Conservation (phyloP, 140 eudicot genomes). For the Senecio squalidus region DNA sequence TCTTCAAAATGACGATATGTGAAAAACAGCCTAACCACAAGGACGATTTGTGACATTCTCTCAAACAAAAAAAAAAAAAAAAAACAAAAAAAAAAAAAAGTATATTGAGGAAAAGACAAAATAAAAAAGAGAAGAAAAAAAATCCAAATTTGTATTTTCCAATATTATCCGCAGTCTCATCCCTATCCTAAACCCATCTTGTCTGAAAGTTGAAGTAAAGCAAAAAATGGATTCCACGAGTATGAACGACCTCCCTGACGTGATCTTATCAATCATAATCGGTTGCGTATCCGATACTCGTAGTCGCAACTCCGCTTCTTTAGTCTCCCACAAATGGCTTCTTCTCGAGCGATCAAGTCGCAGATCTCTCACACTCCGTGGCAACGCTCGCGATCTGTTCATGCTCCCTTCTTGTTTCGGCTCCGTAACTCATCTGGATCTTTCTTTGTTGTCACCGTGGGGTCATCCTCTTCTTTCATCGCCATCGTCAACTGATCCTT, state of each 20-base stretch:
- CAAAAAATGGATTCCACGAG: too few relatives aligned
- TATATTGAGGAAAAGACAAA: too few relatives aligned
- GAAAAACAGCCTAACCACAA: too few relatives aligned
- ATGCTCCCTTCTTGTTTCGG: slow-evolving; percentile 62
- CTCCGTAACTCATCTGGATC: slow-evolving; percentile 55
- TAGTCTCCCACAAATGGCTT: slow-evolving; percentile 75
- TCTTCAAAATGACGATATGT: too few relatives aligned
- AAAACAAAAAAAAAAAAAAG: too few relatives aligned
- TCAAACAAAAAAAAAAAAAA: too few relatives aligned
- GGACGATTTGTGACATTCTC: too few relatives aligned
- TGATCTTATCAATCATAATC: slow-evolving; percentile 60
- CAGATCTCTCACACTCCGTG: slow-evolving; percentile 66
- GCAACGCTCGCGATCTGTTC: slow-evolving; percentile 75
- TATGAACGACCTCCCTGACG: slow-evolving; percentile 84
- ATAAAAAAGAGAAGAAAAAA: too few relatives aligned
- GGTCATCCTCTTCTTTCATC: slow-evolving; percentile 54
- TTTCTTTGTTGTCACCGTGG: slow-evolving; percentile 93
- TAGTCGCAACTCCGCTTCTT: slow-evolving; percentile 66
- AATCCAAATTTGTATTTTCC: too few relatives aligned
- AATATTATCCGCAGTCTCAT: too few relatives aligned
- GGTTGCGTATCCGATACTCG: slow-evolving; percentile 58
- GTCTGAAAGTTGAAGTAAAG: too few relatives aligned
- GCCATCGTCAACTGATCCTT: slow-evolving; percentile 13
- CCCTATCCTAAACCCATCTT: too few relatives aligned
- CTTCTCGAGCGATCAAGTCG: slow-evolving; percentile 70